phyloP scores from a whole-genome alignment of 2,329 filamentous ascomycete genomes.

The Cadophora luteo-olivacea region DNA sequence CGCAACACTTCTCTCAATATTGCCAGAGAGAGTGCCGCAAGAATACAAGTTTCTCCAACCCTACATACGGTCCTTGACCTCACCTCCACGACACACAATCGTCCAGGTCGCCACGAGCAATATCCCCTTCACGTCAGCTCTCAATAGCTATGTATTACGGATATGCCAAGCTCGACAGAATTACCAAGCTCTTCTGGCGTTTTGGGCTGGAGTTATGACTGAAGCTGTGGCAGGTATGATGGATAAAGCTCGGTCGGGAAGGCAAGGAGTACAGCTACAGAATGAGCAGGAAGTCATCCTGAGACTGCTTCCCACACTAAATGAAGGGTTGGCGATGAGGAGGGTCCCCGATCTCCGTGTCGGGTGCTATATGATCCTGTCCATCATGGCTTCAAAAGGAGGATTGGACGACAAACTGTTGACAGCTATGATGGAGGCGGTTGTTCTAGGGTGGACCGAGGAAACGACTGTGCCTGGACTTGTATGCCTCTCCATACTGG shows the following conservation, averaged over 20 bases:
- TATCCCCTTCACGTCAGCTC: slow-evolving; percentile 72
- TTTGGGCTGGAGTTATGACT: slow-evolving; percentile 89
- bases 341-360: slow-evolving; percentile 81
- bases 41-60: slow-evolving; percentile 86
- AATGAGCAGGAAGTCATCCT: slow-evolving; percentile 81
- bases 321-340: slow-evolving; percentile 77
- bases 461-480: slow-evolving; percentile 78
- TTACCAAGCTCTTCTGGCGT: slow-evolving; percentile 79
- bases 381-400: slow-evolving; percentile 84
- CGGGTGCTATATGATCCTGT: slow-evolving; percentile 89
- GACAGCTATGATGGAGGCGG: slow-evolving; percentile 88
- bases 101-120: slow-evolving; percentile 85
- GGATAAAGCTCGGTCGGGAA: slow-evolving; percentile 77
- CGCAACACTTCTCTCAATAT: slow-evolving; percentile 82
- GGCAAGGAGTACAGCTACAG: slow-evolving; percentile 76
- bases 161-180: slow-evolving; percentile 75
- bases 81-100: slow-evolving; percentile 79
- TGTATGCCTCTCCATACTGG: slow-evolving; percentile 80
- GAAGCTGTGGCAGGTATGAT: slow-evolving; percentile 86
- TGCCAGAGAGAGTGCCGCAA: slow-evolving; percentile 75
- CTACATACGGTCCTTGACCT: slow-evolving; percentile 79
- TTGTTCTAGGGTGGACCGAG: slow-evolving; percentile 76
- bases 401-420: slow-evolving; percentile 79
- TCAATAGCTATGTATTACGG: slow-evolving; percentile 81
- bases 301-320: slow-evolving; percentile 71